These are phyloP conservation scores for Nepenthes alata DNA, from an alignment of 179 eudicot genomes.

Conservation along the genomic window DNA sequence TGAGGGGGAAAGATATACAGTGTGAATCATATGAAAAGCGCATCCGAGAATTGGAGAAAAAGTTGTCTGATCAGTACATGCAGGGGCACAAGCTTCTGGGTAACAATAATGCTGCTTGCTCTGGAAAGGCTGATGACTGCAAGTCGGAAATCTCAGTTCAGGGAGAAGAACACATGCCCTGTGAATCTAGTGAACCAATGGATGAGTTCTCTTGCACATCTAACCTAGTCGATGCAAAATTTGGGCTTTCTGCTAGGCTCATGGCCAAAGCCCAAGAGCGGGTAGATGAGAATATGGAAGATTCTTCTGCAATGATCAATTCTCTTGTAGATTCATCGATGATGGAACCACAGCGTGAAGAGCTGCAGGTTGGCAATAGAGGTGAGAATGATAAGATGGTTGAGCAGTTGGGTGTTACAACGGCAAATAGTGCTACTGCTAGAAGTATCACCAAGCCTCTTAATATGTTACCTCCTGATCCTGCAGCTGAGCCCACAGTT, in stretches of 20 bases:
- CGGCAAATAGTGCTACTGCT: constrained; percentile 32
- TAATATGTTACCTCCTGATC: constrained; percentile 26
- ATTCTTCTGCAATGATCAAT: constrained; percentile 58
- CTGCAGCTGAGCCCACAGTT: constrained; percentile 20
- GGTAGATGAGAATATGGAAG: constrained; percentile 74
- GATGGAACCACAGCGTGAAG: constrained; percentile 67
- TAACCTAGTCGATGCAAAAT: constrained; percentile 31
- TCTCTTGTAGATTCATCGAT: constrained; percentile 72
- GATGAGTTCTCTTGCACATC: constrained; percentile 71
- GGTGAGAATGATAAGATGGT: constrained; percentile 28
- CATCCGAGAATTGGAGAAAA: constrained; percentile 76
- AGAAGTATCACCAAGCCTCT: constrained; percentile 26
- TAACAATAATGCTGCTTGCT: constrained; percentile 27
- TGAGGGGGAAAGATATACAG: constrained; percentile 57
- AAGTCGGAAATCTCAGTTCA: constrained; percentile 60
- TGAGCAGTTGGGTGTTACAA: constrained; percentile 19
- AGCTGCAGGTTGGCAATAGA: constrained; percentile 31
- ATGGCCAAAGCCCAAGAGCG: constrained; percentile 41
- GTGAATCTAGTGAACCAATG: constrained; percentile 44
- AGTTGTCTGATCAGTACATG: constrained; percentile 53
- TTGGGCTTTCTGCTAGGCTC: constrained; percentile 22
- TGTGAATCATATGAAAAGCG: constrained; percentile 85
- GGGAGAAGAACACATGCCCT: constrained; percentile 28
- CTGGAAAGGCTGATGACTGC: constrained; percentile 38
- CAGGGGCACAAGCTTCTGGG: constrained; percentile 24